These are phyloP conservation scores for Gloeostereum incarnatum DNA, from an alignment of 768 basidiomycete species.

Conservation along the genomic window DNA sequence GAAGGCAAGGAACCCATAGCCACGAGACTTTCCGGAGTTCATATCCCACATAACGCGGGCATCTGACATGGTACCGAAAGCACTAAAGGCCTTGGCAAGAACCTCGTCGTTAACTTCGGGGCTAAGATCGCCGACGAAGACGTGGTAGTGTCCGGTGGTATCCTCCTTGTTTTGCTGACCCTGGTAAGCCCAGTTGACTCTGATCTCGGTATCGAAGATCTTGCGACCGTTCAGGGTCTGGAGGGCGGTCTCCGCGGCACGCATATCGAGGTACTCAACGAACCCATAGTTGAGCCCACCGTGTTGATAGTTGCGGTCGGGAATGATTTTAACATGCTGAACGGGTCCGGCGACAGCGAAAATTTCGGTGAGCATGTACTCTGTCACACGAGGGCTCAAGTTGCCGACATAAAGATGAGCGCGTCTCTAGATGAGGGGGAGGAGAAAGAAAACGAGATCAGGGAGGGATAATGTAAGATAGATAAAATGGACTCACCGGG, in stretches of 20 bases:
- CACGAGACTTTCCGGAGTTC: slow-evolving; percentile 98
- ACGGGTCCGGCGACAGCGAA: slow-evolving; percentile 96
- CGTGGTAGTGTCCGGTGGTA: slow-evolving; percentile 94
- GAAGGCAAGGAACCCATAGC: slow-evolving; percentile 98
- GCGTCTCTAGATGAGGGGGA: slow-evolving; percentile 47
- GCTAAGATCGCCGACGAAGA: slow-evolving; percentile 99
- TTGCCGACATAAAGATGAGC: slow-evolving; percentile 99
- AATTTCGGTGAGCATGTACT: slow-evolving; percentile 98
- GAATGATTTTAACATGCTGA: slow-evolving; percentile 99
- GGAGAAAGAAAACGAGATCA: slow-evolving; percentile 20
- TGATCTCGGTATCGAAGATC: slow-evolving; percentile 99
- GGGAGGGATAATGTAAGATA: slow-evolving; percentile 15
- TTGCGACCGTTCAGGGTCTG: slow-evolving; percentile 98
- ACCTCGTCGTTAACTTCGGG: slow-evolving; percentile 99
- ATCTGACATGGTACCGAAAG: slow-evolving; percentile 94
- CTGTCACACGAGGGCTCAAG: slow-evolving; percentile 93
- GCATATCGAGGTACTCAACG: slow-evolving; percentile 99
- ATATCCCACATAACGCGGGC: slow-evolving; percentile 99
- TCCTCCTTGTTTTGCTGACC: slow-evolving; percentile 98
- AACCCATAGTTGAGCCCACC: slow-evolving; percentile 99
- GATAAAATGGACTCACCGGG: slow-evolving; percentile 44
- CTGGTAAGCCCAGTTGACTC: slow-evolving; percentile 99
- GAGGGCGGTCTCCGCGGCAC: slow-evolving; percentile 96
- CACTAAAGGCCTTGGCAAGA: slow-evolving; percentile 92
- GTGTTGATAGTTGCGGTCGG: slow-evolving; percentile 98